A percentile compares a stretch with the other conserved stretches of the same genome.
Conservation (phyloP, 1,284 basidiomycete species). For the Moesziomyces sp. region DNA sequence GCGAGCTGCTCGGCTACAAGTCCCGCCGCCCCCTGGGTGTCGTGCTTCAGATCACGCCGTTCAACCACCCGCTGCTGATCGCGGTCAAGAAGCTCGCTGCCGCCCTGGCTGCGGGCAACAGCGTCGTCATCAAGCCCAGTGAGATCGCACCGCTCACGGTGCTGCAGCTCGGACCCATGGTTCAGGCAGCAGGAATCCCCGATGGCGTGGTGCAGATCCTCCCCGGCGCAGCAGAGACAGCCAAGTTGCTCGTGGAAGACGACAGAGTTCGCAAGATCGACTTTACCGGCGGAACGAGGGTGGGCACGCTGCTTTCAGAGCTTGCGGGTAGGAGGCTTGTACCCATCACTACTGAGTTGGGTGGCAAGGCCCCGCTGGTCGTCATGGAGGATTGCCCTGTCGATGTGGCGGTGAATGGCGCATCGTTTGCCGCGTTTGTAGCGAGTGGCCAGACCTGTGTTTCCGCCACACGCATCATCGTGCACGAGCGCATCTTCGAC, state of each 20-base stretch:
- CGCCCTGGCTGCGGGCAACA: constrained; percentile 82
- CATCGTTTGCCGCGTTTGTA: constrained; percentile 82
- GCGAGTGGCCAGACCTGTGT: constrained; percentile 77
- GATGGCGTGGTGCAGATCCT: constrained; percentile 78
- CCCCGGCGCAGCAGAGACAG: constrained; percentile 76
- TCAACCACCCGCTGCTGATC: constrained; percentile 75
- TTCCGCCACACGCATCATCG: constrained; percentile 29
- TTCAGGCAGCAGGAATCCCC: constrained; percentile 78
- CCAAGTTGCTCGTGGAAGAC: constrained; percentile 75
- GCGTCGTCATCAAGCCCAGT: constrained; percentile 79
- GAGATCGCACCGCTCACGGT: constrained; percentile 82
- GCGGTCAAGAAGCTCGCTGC: constrained; percentile 86
- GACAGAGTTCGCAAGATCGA: constrained; percentile 80
- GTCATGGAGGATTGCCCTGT: constrained; percentile 81
- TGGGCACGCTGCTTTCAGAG: constrained; percentile 77
- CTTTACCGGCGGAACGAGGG: constrained; percentile 81
- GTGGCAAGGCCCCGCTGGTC: constrained; percentile 76
- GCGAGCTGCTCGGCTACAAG: constrained; percentile 80
- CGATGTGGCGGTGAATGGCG: constrained; percentile 77
- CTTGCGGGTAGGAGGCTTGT: constrained; percentile 79
- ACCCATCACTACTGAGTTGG: constrained; percentile 74
- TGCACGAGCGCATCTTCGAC: constrained; percentile 74
- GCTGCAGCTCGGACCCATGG: constrained; percentile 78
- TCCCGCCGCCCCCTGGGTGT: constrained; percentile 82
- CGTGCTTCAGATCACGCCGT: constrained; percentile 78